phyloP scores from a whole-genome alignment of 2,329 filamentous ascomycete genomes.

The Sporothrix inflata region DNA sequence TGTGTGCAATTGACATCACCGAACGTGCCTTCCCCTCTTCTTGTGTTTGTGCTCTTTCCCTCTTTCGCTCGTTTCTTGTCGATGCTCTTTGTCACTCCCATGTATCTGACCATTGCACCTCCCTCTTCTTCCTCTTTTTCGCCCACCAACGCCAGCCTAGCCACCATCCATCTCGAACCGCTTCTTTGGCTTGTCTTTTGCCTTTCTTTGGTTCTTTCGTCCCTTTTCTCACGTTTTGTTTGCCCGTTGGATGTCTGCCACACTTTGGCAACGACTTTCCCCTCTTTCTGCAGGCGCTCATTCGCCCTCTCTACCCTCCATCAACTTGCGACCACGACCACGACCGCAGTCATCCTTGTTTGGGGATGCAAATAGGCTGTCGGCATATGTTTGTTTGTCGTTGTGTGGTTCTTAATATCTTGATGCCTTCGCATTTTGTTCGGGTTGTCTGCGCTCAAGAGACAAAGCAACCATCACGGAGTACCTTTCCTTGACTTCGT shows the following conservation, averaged over 20 bases:
- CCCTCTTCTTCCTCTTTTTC: neutral
- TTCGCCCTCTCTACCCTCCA: constrained; percentile 26
- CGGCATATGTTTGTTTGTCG: constrained; percentile 1
- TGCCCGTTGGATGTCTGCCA: neutral
- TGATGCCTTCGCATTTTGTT: neutral
- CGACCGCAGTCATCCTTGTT: neutral
- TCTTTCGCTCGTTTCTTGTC: neutral
- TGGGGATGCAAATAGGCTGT: constrained; percentile 7
- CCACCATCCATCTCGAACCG: constrained; percentile 1
- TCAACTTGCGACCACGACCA: neutral
- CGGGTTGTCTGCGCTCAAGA: neutral
- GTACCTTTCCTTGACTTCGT: neutral
- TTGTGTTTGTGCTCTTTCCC: neutral
- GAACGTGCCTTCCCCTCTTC: neutral
- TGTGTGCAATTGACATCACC: constrained; percentile 1
- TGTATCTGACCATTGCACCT: constrained; percentile 1
- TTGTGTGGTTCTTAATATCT: neutral
- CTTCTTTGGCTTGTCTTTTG: neutral
- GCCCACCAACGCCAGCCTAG: neutral
- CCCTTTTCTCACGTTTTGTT: neutral
- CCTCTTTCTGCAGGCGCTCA: constrained; percentile 18
- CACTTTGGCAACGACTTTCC: neutral
- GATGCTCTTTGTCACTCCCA: constrained; percentile 18
- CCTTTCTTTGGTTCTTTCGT: neutral
- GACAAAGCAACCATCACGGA: neutral